Conservation (phyloP, 306 rosid species). For the Geum urbanum region DNA sequence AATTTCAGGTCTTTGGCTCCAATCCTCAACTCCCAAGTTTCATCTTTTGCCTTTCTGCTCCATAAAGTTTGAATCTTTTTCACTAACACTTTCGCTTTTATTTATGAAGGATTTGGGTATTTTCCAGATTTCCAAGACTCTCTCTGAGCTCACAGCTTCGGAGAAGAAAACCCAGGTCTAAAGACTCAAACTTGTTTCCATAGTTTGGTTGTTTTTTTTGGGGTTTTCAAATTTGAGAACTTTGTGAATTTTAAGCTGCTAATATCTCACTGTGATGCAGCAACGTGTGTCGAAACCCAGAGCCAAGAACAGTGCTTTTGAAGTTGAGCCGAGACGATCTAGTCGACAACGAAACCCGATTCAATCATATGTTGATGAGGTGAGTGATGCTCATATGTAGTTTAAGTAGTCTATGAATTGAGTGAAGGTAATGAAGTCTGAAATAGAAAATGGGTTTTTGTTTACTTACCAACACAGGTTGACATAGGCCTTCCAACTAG, state of each 20-base stretch:
- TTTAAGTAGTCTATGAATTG: not conserved
- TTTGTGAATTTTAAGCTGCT: not conserved
- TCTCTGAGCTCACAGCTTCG: constrained; percentile 38
- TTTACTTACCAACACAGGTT: constrained; percentile 21
- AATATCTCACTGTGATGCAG: constrained; percentile 27
- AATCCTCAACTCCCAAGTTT: not conserved
- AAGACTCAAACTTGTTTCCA: not conserved
- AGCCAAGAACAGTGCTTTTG: constrained; percentile 22
- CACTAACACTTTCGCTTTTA: not conserved
- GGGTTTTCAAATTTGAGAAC: not conserved
- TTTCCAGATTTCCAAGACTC: constrained; percentile 42
- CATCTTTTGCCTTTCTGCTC: not conserved
- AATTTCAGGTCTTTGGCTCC: constrained; percentile 48
- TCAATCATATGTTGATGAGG: constrained; percentile 45
- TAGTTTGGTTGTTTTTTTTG: not conserved
- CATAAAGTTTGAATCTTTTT: not conserved
- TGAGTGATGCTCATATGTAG: constrained; percentile 20
- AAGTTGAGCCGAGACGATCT: constrained; percentile 55
- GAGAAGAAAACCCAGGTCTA: constrained; percentile 49
- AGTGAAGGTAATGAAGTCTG: not conserved
- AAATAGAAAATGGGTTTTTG: not conserved
- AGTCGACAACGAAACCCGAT: constrained; percentile 44
- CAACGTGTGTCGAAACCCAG: constrained; percentile 28
- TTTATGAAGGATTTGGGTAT: constrained; percentile 59
- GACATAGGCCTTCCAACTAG: constrained; percentile 34